Conservation (phyloP, 202 grass and related monocot genomes). For the Musa balbisiana region DNA sequence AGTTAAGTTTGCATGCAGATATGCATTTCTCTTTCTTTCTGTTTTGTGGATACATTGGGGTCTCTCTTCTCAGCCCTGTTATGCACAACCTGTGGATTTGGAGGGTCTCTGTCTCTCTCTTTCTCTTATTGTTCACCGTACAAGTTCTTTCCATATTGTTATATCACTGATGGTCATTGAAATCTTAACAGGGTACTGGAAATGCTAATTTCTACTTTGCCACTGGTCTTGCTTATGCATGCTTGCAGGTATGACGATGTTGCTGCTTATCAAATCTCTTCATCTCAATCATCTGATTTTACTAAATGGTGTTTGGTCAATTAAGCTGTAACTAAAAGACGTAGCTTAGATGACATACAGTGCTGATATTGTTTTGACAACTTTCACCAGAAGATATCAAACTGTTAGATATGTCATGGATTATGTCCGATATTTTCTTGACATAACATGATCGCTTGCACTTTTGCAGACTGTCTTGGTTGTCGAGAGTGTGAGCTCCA, state of each 20-base stretch:
- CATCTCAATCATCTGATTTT: neutral
- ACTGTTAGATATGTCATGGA: neutral
- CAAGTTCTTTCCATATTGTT: conserved; percentile 1
- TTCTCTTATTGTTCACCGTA: no score
- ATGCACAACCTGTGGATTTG: conserved; percentile 99
- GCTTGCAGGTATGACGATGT: conserved; percentile 66
- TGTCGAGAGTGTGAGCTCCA: conserved; percentile 73
- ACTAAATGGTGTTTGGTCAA: neutral
- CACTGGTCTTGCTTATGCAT: conserved; percentile 84
- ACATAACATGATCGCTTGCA: conserved; percentile 10
- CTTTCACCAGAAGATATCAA: neutral
- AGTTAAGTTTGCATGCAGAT: conserved; percentile 42
- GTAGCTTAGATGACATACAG: neutral
- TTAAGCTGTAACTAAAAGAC: no score
- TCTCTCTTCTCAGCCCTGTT: conserved; percentile 83
- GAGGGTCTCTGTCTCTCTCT: conserved; percentile 57
- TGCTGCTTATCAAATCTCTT: neutral
- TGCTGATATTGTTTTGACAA: neutral
- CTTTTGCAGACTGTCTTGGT: conserved; percentile 66
- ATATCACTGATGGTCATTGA: neutral
- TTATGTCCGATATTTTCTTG: neutral
- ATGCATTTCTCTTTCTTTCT: conserved; percentile 98
- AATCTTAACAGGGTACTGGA: conserved; percentile 75
- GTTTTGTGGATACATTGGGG: conserved; percentile 82
- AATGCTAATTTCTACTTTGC: conserved; percentile 99